phyloP scores from a whole-genome alignment of 176 grass and related monocot species.

The Cenchrus fungigraminus region DNA sequence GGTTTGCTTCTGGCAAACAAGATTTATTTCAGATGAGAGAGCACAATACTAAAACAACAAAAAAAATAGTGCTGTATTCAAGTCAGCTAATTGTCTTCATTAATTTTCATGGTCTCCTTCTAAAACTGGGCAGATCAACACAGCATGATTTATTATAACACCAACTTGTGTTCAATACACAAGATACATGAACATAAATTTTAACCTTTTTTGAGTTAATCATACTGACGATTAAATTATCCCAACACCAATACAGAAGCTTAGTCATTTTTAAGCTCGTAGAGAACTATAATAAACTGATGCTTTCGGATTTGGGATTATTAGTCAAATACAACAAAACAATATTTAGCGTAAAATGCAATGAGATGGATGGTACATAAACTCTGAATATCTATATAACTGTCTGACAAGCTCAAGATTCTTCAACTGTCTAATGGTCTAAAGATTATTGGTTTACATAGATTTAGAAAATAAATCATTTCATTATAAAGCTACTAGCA shows the following conservation, averaged over 20 bases:
- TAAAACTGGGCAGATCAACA: conserved; percentile 6
- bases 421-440: neutral
- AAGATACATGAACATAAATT: neutral
- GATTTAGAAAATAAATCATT: conserved; percentile 34
- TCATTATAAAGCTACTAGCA: conserved; percentile 19
- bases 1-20: neutral
- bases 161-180: neutral
- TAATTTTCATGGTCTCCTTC: neutral
- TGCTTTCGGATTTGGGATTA: neutral
- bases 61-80: neutral
- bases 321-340: conserved; percentile 22
- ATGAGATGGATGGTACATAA: conserved; percentile 22
- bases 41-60: neutral
- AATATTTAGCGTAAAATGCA: conserved; percentile 28
- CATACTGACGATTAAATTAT: conserved; percentile 19
- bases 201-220: conserved; percentile 9
- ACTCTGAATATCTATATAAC: conserved; percentile 19
- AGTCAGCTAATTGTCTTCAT: neutral
- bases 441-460: conserved; percentile 36
- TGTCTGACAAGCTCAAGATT: conserved; percentile 30
- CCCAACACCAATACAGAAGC: neutral
- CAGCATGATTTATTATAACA: neutral
- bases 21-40: neutral
- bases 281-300: conserved; percentile 16
- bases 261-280: conserved; percentile 18